phyloP scores from a whole-genome alignment of 2,329 filamentous ascomycete species.

The Ilyonectria sp. region DNA sequence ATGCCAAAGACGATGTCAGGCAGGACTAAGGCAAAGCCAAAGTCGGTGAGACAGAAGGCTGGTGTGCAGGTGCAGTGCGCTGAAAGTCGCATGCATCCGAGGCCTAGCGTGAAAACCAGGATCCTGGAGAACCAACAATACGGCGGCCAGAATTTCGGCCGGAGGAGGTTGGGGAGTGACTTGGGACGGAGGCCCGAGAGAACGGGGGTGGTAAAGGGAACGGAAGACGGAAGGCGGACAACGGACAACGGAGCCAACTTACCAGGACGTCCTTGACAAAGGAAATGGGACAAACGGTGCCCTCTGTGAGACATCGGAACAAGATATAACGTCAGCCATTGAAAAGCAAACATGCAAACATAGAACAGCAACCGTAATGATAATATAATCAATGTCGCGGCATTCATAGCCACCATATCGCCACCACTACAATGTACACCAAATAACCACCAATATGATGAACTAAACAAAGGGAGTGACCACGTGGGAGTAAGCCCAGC shows the following conservation, averaged over 20 bases:
- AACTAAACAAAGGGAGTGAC: conserved; percentile 19
- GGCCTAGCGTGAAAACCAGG: conserved; percentile 30
- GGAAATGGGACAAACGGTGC: conserved; percentile 86
- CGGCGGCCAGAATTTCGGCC: conserved; percentile 38
- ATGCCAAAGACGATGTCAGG: conserved; percentile 27
- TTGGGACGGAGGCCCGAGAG: conserved; percentile 43
- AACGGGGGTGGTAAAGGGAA: conserved; percentile 38
- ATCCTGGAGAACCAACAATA: conserved; percentile 29
- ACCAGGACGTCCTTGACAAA: conserved; percentile 89
- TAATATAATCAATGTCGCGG: conserved; percentile 7
- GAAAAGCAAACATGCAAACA: neutral
- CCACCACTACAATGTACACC: neutral
- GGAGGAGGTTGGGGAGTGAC: conserved; percentile 38
- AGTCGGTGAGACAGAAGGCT: conserved; percentile 45
- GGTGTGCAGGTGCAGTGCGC: conserved; percentile 27
- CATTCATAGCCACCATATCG: neutral
- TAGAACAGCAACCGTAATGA: conserved; percentile 24
- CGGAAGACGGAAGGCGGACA: conserved; percentile 34
- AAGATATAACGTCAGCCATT: conserved; percentile 21
- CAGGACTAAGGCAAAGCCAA: conserved; percentile 34
- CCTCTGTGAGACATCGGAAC: conserved; percentile 67
- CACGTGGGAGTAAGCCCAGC: conserved; percentile 22
- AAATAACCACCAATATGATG: conserved; percentile 4
- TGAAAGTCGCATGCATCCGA: conserved; percentile 40
- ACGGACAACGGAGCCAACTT: conserved; percentile 59